Evolutionary conservation across 176 grass and related monocot species (phyloP), one percentile per base, ranked within the genome.

Genomic region (Aegilops sharonensis): DNA sequence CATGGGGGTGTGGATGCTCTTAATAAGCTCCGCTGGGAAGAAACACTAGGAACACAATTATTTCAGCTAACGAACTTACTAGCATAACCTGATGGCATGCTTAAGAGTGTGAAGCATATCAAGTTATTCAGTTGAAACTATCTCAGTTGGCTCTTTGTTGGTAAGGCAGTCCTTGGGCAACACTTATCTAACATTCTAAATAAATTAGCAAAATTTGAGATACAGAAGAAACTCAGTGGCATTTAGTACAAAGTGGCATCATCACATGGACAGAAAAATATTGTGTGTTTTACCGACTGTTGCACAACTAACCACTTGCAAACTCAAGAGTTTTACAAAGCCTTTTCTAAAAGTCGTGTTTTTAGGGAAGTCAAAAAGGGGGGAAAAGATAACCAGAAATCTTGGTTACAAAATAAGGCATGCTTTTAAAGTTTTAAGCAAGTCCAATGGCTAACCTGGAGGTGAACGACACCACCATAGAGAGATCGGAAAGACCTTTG

Each of bases 21-120:
- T 91, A 64, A 77, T 83, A 78, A 96, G 82, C 65, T 88, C 87
- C 56, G 78, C 64, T 18, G 91, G 43, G 90, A 93, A 93, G 81
- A 95, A 89, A 79, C 91, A 94, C 89, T 94, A 59, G 24, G 50
- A 79, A 11, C 21, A 76, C 50, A 3, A 76, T 64, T 37, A 52
- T 50, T 56, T 64, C 37, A 86, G 52, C 21, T 71, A 69, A 24
- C 13, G 6, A 47, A 29, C 30, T 85, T 47, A 29, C 8, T 32
- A 61, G 39, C 10, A 42, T 72, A 39, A 72, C n/a, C 20, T 72
- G 35, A 42, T 42, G 36, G 21, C 10, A 72, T 5, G 8, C 0
- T 10, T n/a, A 57, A 24, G 56, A n/a, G 21, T 6, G 31, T 11
- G 39, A 67, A 36, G 27, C 3, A 34, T 52, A 23, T 36, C 1